Base-by-base conservation (phyloP, 331 rosid species). In the Phaseolus coccineus region DNA sequence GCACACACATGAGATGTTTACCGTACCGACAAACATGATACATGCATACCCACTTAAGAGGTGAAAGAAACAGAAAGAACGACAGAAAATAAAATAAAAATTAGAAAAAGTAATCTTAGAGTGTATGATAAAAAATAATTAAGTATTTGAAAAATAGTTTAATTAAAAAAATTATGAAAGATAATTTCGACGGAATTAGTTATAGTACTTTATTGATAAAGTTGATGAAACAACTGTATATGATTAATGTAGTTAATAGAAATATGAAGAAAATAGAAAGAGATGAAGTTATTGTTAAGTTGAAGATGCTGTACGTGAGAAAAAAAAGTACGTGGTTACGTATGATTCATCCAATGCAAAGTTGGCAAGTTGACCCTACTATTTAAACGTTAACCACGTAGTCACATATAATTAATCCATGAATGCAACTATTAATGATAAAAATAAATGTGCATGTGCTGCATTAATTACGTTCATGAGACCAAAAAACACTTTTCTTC, bases 371-470 rank as follows among this genome's bases (percentile, higher is more conserved):
- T 33, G 72, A 25, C 24, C 58, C 63, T 52, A 22, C 30, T 28
- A 15, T 59, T 58, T 44, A 73, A 63, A 25, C 11, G 13, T 70
- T 35, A 2, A 1, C 1, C 25, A 67, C 37, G 19, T 10, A 44
- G 28, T 10, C 44, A 15, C 64, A 31, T 56, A 15, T 56, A 15
- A 15, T 68, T 56, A 15, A 15, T 68, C 71, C 47, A 35, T 6
- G 28, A 19, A 51, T 12, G 35, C 72, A 58, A 39, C 55, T 47
- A 55, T 12, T 13, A 0, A 44, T 12, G 13, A 19, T 6, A 35
- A 57, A 39, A 76, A 37, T 82, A 70, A 82, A 76, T 76, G 82
- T 55, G 13, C 86, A 83, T 78, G 83, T 83, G 86, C 67, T 56
- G 61, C 80, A 48, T 8, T 66, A 24, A 78, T 51, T 73, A 14